These are phyloP conservation scores for Tricholoma hemisulphureum DNA, from an alignment of 768 basidiomycete genomes.

Conservation along the genomic window DNA sequence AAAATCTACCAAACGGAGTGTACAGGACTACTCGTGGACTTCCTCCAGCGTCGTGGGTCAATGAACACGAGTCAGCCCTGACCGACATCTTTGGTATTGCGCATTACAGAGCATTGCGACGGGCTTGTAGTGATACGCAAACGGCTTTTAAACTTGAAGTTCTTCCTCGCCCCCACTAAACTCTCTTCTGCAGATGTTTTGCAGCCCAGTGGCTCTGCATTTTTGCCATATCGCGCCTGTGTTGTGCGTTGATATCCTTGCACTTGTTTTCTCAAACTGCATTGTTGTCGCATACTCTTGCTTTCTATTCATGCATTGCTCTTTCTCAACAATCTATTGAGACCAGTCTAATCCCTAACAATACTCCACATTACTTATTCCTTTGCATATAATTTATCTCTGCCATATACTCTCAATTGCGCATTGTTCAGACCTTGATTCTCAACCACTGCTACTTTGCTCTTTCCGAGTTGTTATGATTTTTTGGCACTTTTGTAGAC, in stretches of 20 bases:
- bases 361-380: conserved; percentile 24
- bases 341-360: conserved; percentile 21
- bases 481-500: not conserved
- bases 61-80: conserved; percentile 63
- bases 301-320: conserved; percentile 23
- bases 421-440: not conserved
- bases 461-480: not conserved
- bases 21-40: conserved; percentile 77
- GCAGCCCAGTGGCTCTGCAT: not conserved
- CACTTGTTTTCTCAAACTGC: conserved; percentile 20
- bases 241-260: conserved; percentile 14
- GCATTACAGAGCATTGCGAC: conserved; percentile 70
- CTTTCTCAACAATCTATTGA: conserved; percentile 17
- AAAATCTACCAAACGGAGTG: conserved; percentile 64
- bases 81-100: conserved; percentile 70
- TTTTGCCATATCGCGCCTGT: conserved; percentile 14
- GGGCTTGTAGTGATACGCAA: conserved; percentile 68
- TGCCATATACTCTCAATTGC: conserved; percentile 20
- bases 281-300: conserved; percentile 42
- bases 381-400: conserved; percentile 23
- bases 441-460: not conserved
- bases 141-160: conserved; percentile 75
- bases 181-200: not conserved
- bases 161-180: conserved; percentile 40
- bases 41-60: conserved; percentile 77